Conservation (phyloP, 306 rosid genomes). For the Argentina anserina region DNA sequence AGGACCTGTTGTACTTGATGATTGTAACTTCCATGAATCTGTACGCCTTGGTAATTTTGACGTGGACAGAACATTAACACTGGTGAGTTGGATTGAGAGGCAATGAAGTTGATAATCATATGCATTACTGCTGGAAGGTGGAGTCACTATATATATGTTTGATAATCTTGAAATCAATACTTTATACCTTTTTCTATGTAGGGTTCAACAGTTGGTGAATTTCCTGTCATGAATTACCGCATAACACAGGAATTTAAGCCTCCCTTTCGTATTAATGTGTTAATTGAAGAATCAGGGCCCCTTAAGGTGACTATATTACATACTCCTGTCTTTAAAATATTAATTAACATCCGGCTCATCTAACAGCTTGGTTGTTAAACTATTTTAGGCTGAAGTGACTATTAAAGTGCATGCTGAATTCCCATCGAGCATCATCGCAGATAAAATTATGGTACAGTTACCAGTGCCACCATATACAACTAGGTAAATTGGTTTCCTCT, state of each 20-base stretch:
- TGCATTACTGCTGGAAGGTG: not conserved
- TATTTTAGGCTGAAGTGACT: conserved; percentile 74
- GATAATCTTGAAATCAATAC: conserved; percentile 18
- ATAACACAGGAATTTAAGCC: conserved; percentile 88
- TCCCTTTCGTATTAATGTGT: conserved; percentile 71
- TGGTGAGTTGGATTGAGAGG: conserved; percentile 53
- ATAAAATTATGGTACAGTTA: conserved; percentile 65
- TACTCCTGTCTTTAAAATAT: conserved; percentile 10
- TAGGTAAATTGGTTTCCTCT: conserved; percentile 42
- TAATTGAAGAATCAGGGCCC: conserved; percentile 82
- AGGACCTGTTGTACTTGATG: conserved; percentile 75
- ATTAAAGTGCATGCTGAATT: conserved; percentile 79
- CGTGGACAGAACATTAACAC: conserved; percentile 62
- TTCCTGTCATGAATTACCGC: conserved; percentile 93
- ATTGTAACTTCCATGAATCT: conserved; percentile 95
- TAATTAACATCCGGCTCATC: conserved; percentile 14
- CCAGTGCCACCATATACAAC: conserved; percentile 76
- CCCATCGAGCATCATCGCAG: conserved; percentile 63
- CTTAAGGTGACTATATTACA: conserved; percentile 56
- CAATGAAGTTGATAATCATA: not conserved
- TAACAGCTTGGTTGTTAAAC: conserved; percentile 11
- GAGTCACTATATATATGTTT: not conserved
- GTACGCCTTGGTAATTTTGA: conserved; percentile 85
- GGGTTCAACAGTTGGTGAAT: conserved; percentile 94
- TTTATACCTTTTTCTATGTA: conserved; percentile 24